Conservation (phyloP, 2,329 filamentous ascomycete genomes). For the Beauveria medogensis region DNA sequence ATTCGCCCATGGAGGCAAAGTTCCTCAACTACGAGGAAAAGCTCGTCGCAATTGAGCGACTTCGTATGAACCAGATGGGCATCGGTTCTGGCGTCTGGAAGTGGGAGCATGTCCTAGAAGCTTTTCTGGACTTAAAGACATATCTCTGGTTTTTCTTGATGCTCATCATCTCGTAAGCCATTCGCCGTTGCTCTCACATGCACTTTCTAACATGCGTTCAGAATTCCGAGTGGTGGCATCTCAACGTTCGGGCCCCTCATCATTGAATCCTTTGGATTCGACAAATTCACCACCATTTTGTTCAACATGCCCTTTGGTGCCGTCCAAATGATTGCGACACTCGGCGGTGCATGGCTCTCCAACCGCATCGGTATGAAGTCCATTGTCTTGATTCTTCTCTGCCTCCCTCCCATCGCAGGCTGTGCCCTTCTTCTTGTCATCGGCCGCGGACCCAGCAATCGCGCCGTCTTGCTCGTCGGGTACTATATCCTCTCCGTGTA, state of each 20-base stretch:
- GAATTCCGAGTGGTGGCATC: conserved; percentile 45
- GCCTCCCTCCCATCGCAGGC: conserved; percentile 48
- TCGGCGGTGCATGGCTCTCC: conserved; percentile 49
- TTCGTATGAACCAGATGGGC: conserved; percentile 39
- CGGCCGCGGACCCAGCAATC: conserved; percentile 34
- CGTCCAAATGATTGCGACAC: conserved; percentile 51
- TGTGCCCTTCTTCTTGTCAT: conserved; percentile 45
- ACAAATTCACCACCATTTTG: conserved; percentile 43
- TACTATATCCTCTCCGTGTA: conserved; percentile 55
- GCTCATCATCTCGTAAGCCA: conserved; percentile 39
- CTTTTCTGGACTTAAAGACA: conserved; percentile 27
- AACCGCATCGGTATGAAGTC: conserved; percentile 47
- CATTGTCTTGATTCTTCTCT: conserved; percentile 44
- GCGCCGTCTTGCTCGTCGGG: conserved; percentile 43
- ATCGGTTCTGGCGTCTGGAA: conserved; percentile 27
- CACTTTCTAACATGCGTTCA: neutral
- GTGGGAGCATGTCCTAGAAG: conserved; percentile 29
- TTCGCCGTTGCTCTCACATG: neutral
- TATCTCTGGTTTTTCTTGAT: conserved; percentile 33
- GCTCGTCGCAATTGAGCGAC: conserved; percentile 47
- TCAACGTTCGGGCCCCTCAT: conserved; percentile 50
- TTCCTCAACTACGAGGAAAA: conserved; percentile 48
- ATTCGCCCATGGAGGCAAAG: conserved; percentile 50
- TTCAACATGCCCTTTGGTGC: conserved; percentile 52
- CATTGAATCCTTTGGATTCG: conserved; percentile 47